These are phyloP conservation scores for Haplosporangium gracile DNA, from an alignment of 192 early-diverging fungal species.

Conservation along the genomic window DNA sequence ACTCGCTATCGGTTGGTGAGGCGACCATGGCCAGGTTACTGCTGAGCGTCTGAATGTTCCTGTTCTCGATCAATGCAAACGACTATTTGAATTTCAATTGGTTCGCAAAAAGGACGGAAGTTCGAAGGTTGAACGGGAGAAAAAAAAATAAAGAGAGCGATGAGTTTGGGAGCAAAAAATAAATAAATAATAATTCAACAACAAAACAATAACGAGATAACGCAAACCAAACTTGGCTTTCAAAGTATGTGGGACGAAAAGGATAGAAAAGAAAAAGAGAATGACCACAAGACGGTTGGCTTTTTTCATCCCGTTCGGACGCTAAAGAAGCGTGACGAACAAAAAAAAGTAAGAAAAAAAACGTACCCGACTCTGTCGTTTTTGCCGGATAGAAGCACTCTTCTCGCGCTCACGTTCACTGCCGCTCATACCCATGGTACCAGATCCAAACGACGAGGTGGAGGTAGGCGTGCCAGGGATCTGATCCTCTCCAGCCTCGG, in stretches of 20 bases:
- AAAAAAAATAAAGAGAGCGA: background rate
- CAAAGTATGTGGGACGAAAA: background rate
- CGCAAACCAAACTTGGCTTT: background rate
- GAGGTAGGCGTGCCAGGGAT: constrained; percentile 44
- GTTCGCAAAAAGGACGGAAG: background rate
- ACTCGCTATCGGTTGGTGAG: constrained; percentile 51
- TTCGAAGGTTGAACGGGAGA: constrained; percentile 1
- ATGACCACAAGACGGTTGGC: background rate
- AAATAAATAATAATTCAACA: background rate
- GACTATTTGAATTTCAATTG: constrained; percentile 14
- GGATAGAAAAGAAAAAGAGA: background rate
- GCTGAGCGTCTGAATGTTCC: constrained; percentile 43
- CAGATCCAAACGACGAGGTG: constrained; percentile 41
- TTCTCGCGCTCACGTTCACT: constrained; percentile 25
- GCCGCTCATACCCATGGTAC: constrained; percentile 22
- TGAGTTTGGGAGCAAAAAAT: constrained; percentile 2
- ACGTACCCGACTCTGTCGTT: constrained; percentile 38
- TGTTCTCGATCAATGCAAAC: constrained; percentile 42
- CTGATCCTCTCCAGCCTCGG: constrained; percentile 45
- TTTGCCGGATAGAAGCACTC: constrained; percentile 17
- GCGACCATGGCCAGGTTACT: constrained; percentile 54
- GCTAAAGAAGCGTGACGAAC: background rate
- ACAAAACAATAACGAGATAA: background rate
- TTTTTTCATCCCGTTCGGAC: background rate
- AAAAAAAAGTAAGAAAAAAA: background rate